Evolutionary conservation across 1,284 basidiomycete species (phyloP).

Genomic region (Peniophora sp.): DNA sequence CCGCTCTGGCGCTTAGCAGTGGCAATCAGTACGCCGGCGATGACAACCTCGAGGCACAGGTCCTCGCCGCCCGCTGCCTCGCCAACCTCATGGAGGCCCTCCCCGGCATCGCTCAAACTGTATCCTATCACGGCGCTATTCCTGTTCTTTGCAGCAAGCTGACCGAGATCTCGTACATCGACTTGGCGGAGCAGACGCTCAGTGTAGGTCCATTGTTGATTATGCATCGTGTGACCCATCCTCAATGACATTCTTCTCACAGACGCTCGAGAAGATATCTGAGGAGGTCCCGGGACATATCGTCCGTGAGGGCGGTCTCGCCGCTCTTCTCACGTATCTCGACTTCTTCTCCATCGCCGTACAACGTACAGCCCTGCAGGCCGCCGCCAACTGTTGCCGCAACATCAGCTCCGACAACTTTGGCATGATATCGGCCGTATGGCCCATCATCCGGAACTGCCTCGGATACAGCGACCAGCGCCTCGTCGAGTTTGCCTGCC

Average conservation of each 20-base stretch:
- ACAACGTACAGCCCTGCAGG: slow-evolving; percentile 92
- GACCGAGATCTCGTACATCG: slow-evolving; percentile 93
- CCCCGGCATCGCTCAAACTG: slow-evolving; percentile 88
- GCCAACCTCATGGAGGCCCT: slow-evolving; percentile 96
- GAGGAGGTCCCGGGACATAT: slow-evolving; percentile 93
- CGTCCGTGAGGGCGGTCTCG: slow-evolving; percentile 87
- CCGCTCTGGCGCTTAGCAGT: slow-evolving; percentile 74
- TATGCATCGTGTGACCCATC: slow-evolving; percentile 9
- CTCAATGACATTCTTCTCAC: slow-evolving; percentile 18
- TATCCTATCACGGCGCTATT: slow-evolving; percentile 93
- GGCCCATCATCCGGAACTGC: slow-evolving; percentile 89
- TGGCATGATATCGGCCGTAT: slow-evolving; percentile 79
- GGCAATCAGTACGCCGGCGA: slow-evolving; percentile 59
- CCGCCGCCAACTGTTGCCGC: slow-evolving; percentile 91
- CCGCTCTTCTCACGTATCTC: slow-evolving; percentile 86
- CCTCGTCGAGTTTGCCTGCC: slow-evolving; percentile 87
- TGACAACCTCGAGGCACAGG: slow-evolving; percentile 85
- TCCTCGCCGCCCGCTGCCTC: slow-evolving; percentile 89
- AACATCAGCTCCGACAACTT: slow-evolving; percentile 85
- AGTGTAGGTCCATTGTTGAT: slow-evolving; percentile 64
- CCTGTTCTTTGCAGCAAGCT: slow-evolving; percentile 93
- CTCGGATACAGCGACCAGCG: slow-evolving; percentile 87
- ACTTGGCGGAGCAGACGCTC: slow-evolving; percentile 92
- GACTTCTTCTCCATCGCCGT: slow-evolving; percentile 97
- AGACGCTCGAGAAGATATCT: slow-evolving; percentile 97